Evolutionary conservation across 495 filamentous ascomycete genomes (phyloP), one percentile per base, ranked within the genome.

Genomic region (Cetradonia linearis): DNA sequence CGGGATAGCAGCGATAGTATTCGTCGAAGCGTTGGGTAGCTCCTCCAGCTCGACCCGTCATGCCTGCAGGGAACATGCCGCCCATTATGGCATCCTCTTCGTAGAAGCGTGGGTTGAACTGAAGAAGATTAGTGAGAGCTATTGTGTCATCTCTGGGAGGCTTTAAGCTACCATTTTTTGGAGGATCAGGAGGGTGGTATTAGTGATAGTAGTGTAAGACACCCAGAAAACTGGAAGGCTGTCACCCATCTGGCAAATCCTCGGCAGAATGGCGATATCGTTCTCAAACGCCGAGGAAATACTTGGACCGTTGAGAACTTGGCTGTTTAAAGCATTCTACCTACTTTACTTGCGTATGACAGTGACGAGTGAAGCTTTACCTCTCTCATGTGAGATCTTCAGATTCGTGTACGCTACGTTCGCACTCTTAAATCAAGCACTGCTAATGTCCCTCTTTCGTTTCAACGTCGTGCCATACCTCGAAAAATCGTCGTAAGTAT

Each of bases 1-100:
- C 78, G 23, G 93, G 94, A 68, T 97, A 98, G 75, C 89, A 95
- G 36, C 93, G 87, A 71, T 94, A 96, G 71, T 93, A 96, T 72
- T 96, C 94, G 73, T 98, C 91, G 75, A 97, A 98, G 56, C 92
- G 89, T 54, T 82, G 80, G 23, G 75, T 67, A 31, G 75, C 66
- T 40, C 36, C 63, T 42, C 23, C 64, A 48, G 53, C 63, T 56
- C 42, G 70, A 16, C 71, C 73, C 54, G 77, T 66, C 69, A 77
- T 76, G 55, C 69, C 68, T n/a, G 68, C 65, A 46, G 72, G 68
- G 36, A 75, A 65, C 20, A 75, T 70, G 38, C 75, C 77, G 9
- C 77, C 78, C 70, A 82, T 68, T n/a, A 74, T 81, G 63, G 83
- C 78, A 67, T 80, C 81, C 52, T 79, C 77, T 50, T 83, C 75